Percentiles rank a stretch among this genome's conserved stretches.
Evolutionary conservation across 441 rosid genomes (phyloP).

Genomic region (Adansonia madagascariensis): DNA sequence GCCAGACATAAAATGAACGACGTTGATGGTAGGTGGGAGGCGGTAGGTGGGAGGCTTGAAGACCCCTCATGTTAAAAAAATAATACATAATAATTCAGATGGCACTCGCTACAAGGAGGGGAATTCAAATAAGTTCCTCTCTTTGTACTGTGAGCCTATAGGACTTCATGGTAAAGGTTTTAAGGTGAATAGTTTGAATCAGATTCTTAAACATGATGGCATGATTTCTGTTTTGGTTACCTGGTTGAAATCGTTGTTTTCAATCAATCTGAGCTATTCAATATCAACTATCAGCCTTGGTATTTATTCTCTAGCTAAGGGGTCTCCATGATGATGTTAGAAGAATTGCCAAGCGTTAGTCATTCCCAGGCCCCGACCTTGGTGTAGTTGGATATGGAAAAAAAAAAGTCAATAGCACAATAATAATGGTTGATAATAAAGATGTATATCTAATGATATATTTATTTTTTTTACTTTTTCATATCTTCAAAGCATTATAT

Average conservation of each 20-base stretch:
- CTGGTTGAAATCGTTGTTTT: neutral
- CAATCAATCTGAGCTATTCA: neutral
- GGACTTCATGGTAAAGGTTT: neutral
- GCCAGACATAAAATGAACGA: constrained; percentile 3
- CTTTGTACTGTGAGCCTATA: no score
- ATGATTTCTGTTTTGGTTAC: neutral
- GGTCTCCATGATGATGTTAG: neutral
- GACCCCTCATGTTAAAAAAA: neutral
- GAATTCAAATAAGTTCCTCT: neutral
- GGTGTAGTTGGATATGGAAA: no score
- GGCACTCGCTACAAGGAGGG: neutral
- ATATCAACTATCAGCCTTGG: neutral
- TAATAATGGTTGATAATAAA: no score
- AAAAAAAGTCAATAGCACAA: no score
- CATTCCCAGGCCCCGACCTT: neutral
- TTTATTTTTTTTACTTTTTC: no score
- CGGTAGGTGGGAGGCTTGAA: neutral
- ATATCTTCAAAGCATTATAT: no score
- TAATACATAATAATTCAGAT: neutral
- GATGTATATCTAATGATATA: no score
- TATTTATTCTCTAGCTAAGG: neutral
- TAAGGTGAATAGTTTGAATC: neutral
- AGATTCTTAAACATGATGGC: neutral
- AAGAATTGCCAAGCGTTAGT: neutral
- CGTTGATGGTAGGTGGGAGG: neutral